These are phyloP conservation scores for Colletotrichum karsti DNA, from an alignment of 2,329 filamentous ascomycete genomes.

Conservation along the genomic window DNA sequence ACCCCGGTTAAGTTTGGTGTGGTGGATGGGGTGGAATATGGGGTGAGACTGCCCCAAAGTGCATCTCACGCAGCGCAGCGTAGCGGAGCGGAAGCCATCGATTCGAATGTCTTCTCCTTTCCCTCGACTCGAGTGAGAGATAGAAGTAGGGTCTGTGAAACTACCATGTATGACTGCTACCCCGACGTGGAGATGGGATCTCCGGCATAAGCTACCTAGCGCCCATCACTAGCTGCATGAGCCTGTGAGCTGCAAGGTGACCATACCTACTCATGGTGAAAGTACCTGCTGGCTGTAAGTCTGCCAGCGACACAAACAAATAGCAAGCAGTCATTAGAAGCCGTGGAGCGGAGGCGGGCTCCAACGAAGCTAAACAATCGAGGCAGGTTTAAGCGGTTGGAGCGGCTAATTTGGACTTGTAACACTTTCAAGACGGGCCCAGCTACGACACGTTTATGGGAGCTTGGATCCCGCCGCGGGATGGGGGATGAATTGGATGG, in stretches of 20 bases:
- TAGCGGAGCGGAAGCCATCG: neutral
- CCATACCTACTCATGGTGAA: no score
- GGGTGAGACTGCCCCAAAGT: constrained; percentile 6
- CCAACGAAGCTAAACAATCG: neutral
- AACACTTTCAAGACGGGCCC: constrained; percentile 24
- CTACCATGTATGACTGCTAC: no score
- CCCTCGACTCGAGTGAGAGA: neutral
- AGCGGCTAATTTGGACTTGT: constrained; percentile 30
- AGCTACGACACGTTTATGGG: constrained; percentile 11
- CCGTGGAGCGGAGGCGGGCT: neutral
- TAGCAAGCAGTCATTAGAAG: neutral
- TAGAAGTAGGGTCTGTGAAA: neutral
- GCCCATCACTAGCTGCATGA: neutral
- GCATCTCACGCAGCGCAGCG: neutral
- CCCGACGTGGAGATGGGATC: neutral
- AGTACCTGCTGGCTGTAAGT: neutral
- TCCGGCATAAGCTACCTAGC: neutral
- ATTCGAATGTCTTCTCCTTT: neutral
- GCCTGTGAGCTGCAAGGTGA: no score
- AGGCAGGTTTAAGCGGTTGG: constrained; percentile 28
- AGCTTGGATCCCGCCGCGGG: constrained; percentile 4
- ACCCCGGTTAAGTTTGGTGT: neutral
- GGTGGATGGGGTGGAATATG: neutral
- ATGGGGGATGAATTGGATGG: neutral
- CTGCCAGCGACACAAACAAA: neutral